These are phyloP conservation scores for Pulchroboletus neoregius DNA, from an alignment of 1,284 basidiomycete species.

Conservation along the genomic window DNA sequence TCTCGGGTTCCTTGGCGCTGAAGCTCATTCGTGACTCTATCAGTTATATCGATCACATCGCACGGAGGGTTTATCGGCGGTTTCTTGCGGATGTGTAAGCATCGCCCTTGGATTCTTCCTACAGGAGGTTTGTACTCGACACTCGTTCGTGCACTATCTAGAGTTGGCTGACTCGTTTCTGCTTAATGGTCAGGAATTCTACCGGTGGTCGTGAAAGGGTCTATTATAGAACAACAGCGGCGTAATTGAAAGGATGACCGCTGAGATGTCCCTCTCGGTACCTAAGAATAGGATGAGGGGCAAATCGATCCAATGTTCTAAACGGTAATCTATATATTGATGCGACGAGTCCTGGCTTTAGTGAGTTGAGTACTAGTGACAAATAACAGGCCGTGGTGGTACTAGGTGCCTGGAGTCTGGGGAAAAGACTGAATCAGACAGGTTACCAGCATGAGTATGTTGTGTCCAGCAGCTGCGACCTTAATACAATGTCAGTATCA, in stretches of 20 bases:
- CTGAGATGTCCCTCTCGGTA: too few species aligned
- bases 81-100: conserved; percentile 44
- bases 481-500: too few species aligned
- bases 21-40: background rate
- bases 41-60: conserved; percentile 62
- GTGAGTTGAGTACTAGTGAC: too few species aligned
- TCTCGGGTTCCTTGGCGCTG: background rate
- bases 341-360: too few species aligned
- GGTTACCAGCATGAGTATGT: too few species aligned
- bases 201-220: conserved; percentile 25
- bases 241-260: background rate
- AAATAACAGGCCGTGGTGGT: too few species aligned
- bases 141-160: background rate
- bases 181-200: conserved; percentile 24
- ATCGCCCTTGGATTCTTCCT: conserved; percentile 44
- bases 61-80: conserved; percentile 61
- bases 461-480: too few species aligned
- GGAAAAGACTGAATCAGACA: too few species aligned
- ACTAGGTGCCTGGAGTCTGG: too few species aligned
- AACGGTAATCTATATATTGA: too few species aligned
- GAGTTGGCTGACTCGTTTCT: background rate
- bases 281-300: background rate
- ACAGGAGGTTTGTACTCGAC: conserved; percentile 52
- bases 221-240: background rate
- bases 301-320: too few species aligned